These are phyloP conservation scores for Trametes maxima DNA, from an alignment of 768 basidiomycete species.

Conservation along the genomic window DNA sequence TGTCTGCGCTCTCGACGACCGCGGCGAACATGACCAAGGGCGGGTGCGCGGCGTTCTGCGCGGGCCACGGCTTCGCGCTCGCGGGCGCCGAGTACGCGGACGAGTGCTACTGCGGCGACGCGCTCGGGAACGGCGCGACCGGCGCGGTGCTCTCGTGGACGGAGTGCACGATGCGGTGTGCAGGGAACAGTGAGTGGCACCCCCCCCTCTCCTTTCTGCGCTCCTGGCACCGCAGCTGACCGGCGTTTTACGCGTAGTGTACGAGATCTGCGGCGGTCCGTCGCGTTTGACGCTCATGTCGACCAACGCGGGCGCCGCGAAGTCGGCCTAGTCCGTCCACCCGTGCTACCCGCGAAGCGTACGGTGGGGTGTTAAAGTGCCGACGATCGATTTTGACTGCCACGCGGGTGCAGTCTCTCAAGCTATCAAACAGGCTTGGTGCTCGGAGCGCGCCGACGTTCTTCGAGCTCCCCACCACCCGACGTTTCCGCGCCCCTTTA, in stretches of 20 bases:
- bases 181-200: slow-evolving; percentile 24
- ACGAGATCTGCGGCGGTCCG: slow-evolving; percentile 21
- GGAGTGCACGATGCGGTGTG: slow-evolving; percentile 27
- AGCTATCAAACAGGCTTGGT: neutral
- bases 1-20: slow-evolving; percentile 23
- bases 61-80: slow-evolving; percentile 28
- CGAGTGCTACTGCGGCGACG: slow-evolving; percentile 32
- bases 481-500: no score
- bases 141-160: slow-evolving; percentile 15
- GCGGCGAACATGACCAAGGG: slow-evolving; percentile 27
- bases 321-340: no score
- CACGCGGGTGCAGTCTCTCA: no score
- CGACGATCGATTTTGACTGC: no score
- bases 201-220: neutral
- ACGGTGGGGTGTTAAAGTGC: no score
- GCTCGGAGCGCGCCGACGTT: neutral
- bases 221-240: neutral
- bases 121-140: slow-evolving; percentile 28
- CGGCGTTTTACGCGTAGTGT: neutral
- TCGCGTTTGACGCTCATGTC: slow-evolving; percentile 10
- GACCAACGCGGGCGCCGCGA: no score
- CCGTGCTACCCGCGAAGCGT: no score
- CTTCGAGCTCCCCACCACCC: neutral
- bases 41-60: slow-evolving; percentile 29
- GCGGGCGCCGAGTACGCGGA: slow-evolving; percentile 33